Conservation (phyloP, 768 basidiomycete genomes). For the Tulasnella sp. region DNA sequence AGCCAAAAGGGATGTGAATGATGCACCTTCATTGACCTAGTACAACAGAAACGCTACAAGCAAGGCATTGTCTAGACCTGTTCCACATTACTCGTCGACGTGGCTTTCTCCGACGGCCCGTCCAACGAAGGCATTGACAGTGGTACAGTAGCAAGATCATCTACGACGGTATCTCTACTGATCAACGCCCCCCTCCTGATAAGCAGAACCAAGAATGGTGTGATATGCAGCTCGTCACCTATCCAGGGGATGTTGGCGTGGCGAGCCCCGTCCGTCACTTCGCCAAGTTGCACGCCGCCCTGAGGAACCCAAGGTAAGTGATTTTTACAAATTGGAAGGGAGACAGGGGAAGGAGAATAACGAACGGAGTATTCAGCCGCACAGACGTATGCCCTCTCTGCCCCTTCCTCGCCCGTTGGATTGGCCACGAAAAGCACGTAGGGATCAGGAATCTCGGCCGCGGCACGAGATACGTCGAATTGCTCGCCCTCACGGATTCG, state of each 20-base stretch:
- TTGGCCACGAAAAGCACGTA: neutral
- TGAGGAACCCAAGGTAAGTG: neutral
- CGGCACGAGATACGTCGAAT: neutral
- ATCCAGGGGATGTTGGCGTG: slow-evolving; percentile 6
- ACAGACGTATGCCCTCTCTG: neutral
- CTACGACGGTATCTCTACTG: neutral
- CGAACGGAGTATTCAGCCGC: slow-evolving; percentile 10
- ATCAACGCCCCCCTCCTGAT: neutral
- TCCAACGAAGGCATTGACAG: neutral
- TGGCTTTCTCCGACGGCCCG: neutral
- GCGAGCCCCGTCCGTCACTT: neutral
- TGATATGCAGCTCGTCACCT: slow-evolving; percentile 7
- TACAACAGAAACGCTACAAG: neutral
- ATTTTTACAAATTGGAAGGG: neutral
- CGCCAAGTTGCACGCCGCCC: slow-evolving; percentile 11
- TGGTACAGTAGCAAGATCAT: neutral
- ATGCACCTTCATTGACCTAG: neutral
- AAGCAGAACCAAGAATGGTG: slow-evolving; percentile 11
- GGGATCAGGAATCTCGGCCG: neutral
- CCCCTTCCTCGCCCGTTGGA: neutral
- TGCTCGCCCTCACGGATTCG: neutral
- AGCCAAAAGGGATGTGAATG: too few relatives aligned
- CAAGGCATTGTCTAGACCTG: neutral
- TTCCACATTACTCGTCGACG: neutral
- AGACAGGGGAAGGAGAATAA: neutral